Evolutionary conservation across 306 rosid species (phyloP).

Genomic region (Cucurbita pepo): DNA sequence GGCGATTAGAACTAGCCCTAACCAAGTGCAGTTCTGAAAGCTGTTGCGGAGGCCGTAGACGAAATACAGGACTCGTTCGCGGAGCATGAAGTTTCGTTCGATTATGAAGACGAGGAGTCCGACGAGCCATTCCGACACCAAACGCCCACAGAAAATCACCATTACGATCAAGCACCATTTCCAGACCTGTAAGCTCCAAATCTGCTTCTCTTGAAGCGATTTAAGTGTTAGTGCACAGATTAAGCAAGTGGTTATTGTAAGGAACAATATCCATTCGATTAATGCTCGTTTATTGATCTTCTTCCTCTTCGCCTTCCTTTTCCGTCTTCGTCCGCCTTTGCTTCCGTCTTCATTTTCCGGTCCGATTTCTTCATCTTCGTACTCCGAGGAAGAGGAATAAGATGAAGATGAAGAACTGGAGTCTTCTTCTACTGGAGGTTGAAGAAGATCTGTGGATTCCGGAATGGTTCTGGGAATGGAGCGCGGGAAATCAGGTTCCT

Average conservation of each 20-base stretch:
- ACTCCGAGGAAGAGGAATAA: constrained; percentile 8
- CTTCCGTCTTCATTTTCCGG: background rate
- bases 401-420: background rate
- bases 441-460: constrained; percentile 8
- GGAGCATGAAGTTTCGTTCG: constrained; percentile 37
- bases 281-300: constrained; percentile 24
- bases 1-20: constrained; percentile 22
- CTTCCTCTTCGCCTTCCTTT: constrained; percentile 2
- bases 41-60: constrained; percentile 32
- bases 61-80: constrained; percentile 27
- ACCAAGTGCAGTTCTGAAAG: constrained; percentile 40
- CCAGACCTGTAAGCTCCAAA: constrained; percentile 26
- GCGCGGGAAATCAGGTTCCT: constrained; percentile 14
- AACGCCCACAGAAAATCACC: constrained; percentile 38
- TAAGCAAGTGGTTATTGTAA: constrained; percentile 23
- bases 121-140: constrained; percentile 32
- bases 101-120: constrained; percentile 22
- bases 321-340: constrained; percentile 6
- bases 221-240: constrained; percentile 19
- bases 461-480: constrained; percentile 8
- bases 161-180: constrained; percentile 36
- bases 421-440: background rate
- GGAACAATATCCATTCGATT: constrained; percentile 30
- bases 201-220: constrained; percentile 3
- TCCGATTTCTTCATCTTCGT: constrained; percentile 15